These are phyloP conservation scores for Stephania japonica DNA, from an alignment of 164 flowering plant genomes.

Conservation along the genomic window DNA sequence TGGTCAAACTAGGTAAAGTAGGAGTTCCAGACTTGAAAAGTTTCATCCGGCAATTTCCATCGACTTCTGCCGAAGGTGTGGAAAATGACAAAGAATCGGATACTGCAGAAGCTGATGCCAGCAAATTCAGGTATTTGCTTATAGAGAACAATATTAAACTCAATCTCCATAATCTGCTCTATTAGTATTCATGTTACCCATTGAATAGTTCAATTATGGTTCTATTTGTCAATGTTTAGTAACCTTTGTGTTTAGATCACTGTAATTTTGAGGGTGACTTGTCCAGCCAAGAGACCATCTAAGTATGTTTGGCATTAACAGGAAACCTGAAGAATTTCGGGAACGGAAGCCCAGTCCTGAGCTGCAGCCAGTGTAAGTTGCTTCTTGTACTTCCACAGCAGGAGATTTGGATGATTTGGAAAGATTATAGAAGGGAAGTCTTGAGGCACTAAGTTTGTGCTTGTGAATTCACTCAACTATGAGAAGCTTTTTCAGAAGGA, in stretches of 20 bases:
- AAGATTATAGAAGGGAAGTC: no score
- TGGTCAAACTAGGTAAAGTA: constrained; percentile 46
- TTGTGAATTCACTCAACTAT: not conserved
- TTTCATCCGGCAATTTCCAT: constrained; percentile 70
- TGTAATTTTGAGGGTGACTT: not conserved
- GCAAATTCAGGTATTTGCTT: not conserved
- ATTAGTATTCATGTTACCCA: not conserved
- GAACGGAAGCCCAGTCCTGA: constrained; percentile 19
- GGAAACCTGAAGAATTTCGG: constrained; percentile 25
- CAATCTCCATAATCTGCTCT: not conserved
- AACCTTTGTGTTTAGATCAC: not conserved
- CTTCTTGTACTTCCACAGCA: not conserved
- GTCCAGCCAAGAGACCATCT: not conserved
- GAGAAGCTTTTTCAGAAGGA: not conserved
- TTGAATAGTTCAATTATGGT: no score
- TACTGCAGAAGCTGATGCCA: constrained; percentile 9
- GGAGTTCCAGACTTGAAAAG: constrained; percentile 80
- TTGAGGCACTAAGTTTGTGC: not conserved
- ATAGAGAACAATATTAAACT: not conserved
- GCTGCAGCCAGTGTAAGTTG: constrained; percentile 40
- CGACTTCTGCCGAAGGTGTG: constrained; percentile 44
- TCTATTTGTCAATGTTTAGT: not conserved
- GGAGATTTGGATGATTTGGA: not conserved
- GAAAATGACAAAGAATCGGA: constrained; percentile 23
- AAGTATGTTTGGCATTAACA: constrained; percentile 16